Base-by-base conservation (phyloP, 305 asterid genomes). In the Nicotiana rustica region DNA sequence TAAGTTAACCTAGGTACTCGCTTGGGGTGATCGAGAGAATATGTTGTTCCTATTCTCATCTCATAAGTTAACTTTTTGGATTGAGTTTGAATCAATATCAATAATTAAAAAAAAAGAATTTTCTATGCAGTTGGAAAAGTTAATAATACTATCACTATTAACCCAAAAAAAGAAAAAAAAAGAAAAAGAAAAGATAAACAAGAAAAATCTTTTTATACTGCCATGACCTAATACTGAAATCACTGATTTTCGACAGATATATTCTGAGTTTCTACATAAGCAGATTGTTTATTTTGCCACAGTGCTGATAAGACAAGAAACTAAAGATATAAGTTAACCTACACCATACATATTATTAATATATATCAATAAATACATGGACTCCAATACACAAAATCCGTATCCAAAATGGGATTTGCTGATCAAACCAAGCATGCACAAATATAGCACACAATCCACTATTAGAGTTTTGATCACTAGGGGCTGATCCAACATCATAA, bases 341-440 rank as follows among this genome's bases (percentile, higher is more conserved):
- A 29, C 25, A 25, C 17, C 29, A 75, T 49, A 25, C 15, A 49
- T 75, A 52, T 29, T 25, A 10, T 17, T 6, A 25, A 25, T 49
- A 47, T 14, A 3, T 25, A 21, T 73, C 13, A 5, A 71, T 13
- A 71, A 71, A 73, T 73, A 49, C 25, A 52, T 49, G 65, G 79
- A 75, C 15, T 49, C 44, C 29, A 25, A 75, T 47, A 6, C 44
- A 47, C 44, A 73, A 21, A 73, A 75, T 14, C 79, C 15, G 25
- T 29, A 49, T 75, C 79, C 9, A 75, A 75, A 52, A 49, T 15
- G 44, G 17, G 64, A 75, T 75, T 75, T 75, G 65, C 64, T 49
- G 79, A 75, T 13, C 17, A 14, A 73, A 25, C 44, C 15, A 3
- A 73, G 78, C 13, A 61, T 73, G 29, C 79, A 52, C 55, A 29